Evolutionary conservation across 805 yeast species (phyloP).

Genomic region (Candida vaughaniae): DNA sequence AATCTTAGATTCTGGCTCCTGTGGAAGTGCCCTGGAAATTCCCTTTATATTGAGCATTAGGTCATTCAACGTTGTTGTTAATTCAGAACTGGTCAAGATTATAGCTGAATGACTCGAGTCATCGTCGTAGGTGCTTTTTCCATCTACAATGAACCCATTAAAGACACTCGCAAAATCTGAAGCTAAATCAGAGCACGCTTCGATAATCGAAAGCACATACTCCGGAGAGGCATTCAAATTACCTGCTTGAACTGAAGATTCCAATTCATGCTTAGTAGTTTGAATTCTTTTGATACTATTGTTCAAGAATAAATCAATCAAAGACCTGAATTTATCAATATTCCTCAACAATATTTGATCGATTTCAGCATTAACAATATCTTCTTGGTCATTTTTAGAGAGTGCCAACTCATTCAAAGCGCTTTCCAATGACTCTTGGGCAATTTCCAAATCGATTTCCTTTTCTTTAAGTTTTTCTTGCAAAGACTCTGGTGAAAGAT

Average conservation of each 20-base stretch:
- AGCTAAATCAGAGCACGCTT: constrained; percentile 65
- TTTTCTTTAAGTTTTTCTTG: constrained; percentile 56
- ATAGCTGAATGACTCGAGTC: constrained; percentile 60
- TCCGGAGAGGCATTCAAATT: constrained; percentile 74
- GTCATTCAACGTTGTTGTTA: constrained; percentile 61
- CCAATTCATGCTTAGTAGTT: constrained; percentile 65
- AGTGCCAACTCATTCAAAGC: constrained; percentile 61
- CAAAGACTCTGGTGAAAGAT: constrained; percentile 30
- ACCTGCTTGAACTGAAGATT: constrained; percentile 81
- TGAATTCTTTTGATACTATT: constrained; percentile 73
- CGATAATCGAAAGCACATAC: constrained; percentile 64
- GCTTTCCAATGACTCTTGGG: constrained; percentile 76
- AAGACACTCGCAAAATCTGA: constrained; percentile 80
- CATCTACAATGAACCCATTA: constrained; percentile 75
- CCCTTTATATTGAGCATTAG: constrained; percentile 71
- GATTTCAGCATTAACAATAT: constrained; percentile 57
- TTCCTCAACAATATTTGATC: constrained; percentile 51
- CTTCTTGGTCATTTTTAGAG: constrained; percentile 47
- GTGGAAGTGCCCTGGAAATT: constrained; percentile 51
- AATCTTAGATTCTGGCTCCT: constrained; percentile 55
- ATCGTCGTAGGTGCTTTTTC: constrained; percentile 45
- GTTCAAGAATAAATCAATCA: constrained; percentile 68
- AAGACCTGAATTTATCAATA: constrained; percentile 45
- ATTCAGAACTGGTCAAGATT: constrained; percentile 60
- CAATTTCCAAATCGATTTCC: constrained; percentile 75